Evolutionary conservation across 208 protist genomes (phyloP), one percentile per base, ranked within the genome.

Genomic region (Acanthamoeba sp.): DNA sequence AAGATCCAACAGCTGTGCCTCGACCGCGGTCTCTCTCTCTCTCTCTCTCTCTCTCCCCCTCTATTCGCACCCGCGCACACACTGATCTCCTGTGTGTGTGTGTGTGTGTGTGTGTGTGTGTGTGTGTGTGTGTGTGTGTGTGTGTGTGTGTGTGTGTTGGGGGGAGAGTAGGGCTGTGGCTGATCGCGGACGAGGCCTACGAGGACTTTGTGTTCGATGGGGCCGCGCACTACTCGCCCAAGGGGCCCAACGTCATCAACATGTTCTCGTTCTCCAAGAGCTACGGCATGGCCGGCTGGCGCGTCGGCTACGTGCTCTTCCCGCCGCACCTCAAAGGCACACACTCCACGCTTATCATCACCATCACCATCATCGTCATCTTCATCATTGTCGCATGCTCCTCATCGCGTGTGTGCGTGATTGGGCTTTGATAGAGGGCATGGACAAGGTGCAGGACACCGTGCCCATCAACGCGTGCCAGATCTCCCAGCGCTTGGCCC

Each of bases 151-250:
- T 59, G 20, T 59, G 20, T 59, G 14, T 24, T 59, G 10, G 10
- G 20, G 20, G 20, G 10, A 59, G 10, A 20, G 52, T 27, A 76
- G 76, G 76, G n/a, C 45, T 85, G 42, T 93, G 89, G 89, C 38
- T 93, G 89, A 55, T 93, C 22, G 18, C 34, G 1, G 89, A 93
- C 55, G 89, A 93, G 59, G 89, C 89, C 34, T 93, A 93, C 78
- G 89, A 93, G 78, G 89, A 93, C 57, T 93, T 93, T 80, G 55
- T 93, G 45, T 93, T 93, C 52, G 89, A 93, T 24, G 89, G 89
- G 38, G 57, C 71, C 0, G 29, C 78, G 59, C 89, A 93, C 55
- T 27, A 50, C 32, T 76, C 55, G 29, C 59, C 89, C 36, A 82
- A n/a, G 9, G 89, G 89, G 20, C 89, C 89, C 10, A 93, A 93